Conservation (phyloP, 177 flowering plant genomes). For the Vitis hybrid region DNA sequence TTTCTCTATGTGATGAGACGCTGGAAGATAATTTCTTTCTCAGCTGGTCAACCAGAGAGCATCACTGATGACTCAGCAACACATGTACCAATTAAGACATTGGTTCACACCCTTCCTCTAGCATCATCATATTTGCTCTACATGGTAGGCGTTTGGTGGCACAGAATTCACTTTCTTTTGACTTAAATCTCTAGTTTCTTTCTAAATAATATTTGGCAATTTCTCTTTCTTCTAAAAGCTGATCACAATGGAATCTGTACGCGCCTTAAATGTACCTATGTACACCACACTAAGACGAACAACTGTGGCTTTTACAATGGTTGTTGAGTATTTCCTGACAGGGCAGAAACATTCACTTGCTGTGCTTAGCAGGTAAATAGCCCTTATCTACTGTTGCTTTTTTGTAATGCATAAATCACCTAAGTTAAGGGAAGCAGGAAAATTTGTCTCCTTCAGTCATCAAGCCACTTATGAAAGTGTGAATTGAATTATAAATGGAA, state of each 20-base stretch:
- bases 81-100: slow-evolving; percentile 57
- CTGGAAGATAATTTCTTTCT: slow-evolving; percentile 68
- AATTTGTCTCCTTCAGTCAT: neutral
- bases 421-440: neutral
- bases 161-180: neutral
- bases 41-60: slow-evolving; percentile 38
- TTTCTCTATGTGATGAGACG: slow-evolving; percentile 69
- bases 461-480: neutral
- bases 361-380: slow-evolving; percentile 61
- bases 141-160: slow-evolving; percentile 54
- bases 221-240: slow-evolving; percentile 43
- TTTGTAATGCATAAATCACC: neutral
- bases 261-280: slow-evolving; percentile 90
- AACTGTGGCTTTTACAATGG: slow-evolving; percentile 85
- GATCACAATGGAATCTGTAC: slow-evolving; percentile 87
- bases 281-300: slow-evolving; percentile 94
- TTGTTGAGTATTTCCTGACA: slow-evolving; percentile 62
- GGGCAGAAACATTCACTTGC: slow-evolving; percentile 59
- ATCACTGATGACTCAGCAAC: slow-evolving; percentile 29
- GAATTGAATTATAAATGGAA: neutral
- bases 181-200: neutral
- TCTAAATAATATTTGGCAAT: slow-evolving; percentile 2
- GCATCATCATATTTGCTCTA: slow-evolving; percentile 70
- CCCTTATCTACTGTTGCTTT: slow-evolving; percentile 8
- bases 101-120: slow-evolving; percentile 69